phyloP scores from a whole-genome alignment of 2,329 filamentous ascomycete genomes.

The Dactylellina haptotyla region DNA sequence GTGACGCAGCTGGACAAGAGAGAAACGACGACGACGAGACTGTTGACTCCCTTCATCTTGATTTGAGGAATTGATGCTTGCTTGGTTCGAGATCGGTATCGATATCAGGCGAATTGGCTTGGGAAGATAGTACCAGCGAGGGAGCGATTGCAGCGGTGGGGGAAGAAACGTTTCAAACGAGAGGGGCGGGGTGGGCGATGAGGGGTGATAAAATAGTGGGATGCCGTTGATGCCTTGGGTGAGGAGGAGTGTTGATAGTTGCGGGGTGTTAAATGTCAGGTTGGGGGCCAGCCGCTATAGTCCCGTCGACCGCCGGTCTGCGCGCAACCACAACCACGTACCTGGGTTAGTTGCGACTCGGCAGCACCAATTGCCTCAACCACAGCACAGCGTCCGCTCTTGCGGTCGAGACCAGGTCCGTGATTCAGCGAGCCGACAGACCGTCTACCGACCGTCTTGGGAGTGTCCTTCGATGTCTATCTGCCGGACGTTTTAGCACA shows the following conservation, averaged over 20 bases:
- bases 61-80: background rate
- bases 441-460: background rate
- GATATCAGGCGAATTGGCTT: background rate
- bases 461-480: background rate
- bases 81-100: background rate
- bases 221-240: background rate
- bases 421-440: background rate
- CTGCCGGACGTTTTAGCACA: background rate
- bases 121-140: background rate
- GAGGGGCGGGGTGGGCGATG: background rate
- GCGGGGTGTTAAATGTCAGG: conserved; percentile 10
- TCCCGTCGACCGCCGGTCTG: conserved; percentile 8
- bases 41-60: conserved; percentile 42
- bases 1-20: conserved; percentile 21
- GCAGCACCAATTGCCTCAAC: background rate
- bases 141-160: background rate
- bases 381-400: background rate
- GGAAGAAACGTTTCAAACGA: background rate
- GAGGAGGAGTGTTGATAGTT: background rate
- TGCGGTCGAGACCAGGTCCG: background rate
- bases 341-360: conserved; percentile 28
- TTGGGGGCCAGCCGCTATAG: background rate
- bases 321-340: conserved; percentile 19
- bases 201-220: background rate
- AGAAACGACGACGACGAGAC: conserved; percentile 21